Evolutionary conservation across 306 rosid species (phyloP), one percentile per base, ranked within the genome.

Genomic region (Vicia sativa): DNA sequence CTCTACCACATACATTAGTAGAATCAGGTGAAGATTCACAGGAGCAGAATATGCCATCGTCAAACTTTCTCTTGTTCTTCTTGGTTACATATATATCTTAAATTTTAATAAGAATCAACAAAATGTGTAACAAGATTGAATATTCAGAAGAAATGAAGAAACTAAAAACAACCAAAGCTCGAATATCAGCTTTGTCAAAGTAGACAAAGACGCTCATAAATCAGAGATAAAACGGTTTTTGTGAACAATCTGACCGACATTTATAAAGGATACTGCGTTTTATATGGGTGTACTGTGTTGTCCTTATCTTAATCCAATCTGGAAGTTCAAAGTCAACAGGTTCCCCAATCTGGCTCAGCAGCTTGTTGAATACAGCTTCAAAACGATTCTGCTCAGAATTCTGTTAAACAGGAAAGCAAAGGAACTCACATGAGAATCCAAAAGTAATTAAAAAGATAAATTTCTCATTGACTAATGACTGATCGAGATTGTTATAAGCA

Each of bases 11-110:
- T 35, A 90, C 88, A 53, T 68, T 44, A 41, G 93, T 74, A 71
- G 92, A 87, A 46, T 77, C 96, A 45, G 81, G 50, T 39, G 90
- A 77, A 25, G 80, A 55, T 57, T 76, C 54, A 50, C 96, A 92
- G 53, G 91, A 83, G 74, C 98, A 92, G 83, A 92, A 92, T 83
- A 92, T 92, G 59, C 96, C 98, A 83, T 92, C 96, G 66, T 84
- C 96, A 13, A 83, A 78, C 73, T 87, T 85, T 74, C 82, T 87
- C 83, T 92, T 92, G 65, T 83, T 67, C 83, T 64, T 92, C 89
- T 92, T 89, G 0, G 84, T 75, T 74, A 86, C 80, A 84, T 92
- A 86, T 83, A 90, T 79, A 80, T 92, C 98, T 92, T 67, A 71
- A 60, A 83, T 60, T 80, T 74, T 75, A 52, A 79, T 87, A 78